These are phyloP conservation scores for Aleurites moluccanus DNA, from an alignment of 441 rosid species.

Conservation along the genomic window DNA sequence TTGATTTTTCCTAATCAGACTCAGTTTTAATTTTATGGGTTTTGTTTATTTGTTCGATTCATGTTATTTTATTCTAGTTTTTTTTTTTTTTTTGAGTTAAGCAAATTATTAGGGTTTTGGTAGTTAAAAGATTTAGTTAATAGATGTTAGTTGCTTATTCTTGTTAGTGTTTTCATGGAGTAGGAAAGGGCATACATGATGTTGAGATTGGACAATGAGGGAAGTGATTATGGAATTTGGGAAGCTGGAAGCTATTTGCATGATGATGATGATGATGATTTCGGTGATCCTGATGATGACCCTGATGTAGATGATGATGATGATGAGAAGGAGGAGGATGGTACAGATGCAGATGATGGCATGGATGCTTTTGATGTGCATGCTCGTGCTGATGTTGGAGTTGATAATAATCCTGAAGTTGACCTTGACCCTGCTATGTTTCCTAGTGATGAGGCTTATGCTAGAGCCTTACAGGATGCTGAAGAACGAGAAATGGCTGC, in stretches of 20 bases:
- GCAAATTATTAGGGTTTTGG: background rate
- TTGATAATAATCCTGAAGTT: slow-evolving; percentile 29
- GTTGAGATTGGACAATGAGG: slow-evolving; percentile 63
- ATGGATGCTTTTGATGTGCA: slow-evolving; percentile 54
- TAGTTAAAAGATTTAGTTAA: background rate
- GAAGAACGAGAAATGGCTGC: slow-evolving; percentile 85
- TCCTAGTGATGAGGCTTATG: slow-evolving; percentile 86
- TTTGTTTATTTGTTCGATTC: too few species aligned
- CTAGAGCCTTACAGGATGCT: slow-evolving; percentile 86
- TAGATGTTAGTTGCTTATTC: background rate
- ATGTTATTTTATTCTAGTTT: background rate
- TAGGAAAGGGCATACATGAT: slow-evolving; percentile 94
- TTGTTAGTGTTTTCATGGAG: slow-evolving; percentile 9
- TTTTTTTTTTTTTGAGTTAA: background rate
- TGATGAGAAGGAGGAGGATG: slow-evolving; percentile 36
- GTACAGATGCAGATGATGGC: slow-evolving; percentile 31
- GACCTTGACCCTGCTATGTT: slow-evolving; percentile 52
- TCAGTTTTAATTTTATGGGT: background rate
- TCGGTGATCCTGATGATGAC: slow-evolving; percentile 56
- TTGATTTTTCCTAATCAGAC: background rate
- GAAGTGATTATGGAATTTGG: slow-evolving; percentile 85
- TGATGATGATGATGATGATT: slow-evolving; percentile 70
- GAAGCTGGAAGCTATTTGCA: slow-evolving; percentile 61
- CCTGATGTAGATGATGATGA: slow-evolving; percentile 38
- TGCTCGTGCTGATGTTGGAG: slow-evolving; percentile 43